These are phyloP conservation scores for Backusella tarrabulga DNA, from an alignment of 192 early-diverging fungal species.

Conservation along the genomic window DNA sequence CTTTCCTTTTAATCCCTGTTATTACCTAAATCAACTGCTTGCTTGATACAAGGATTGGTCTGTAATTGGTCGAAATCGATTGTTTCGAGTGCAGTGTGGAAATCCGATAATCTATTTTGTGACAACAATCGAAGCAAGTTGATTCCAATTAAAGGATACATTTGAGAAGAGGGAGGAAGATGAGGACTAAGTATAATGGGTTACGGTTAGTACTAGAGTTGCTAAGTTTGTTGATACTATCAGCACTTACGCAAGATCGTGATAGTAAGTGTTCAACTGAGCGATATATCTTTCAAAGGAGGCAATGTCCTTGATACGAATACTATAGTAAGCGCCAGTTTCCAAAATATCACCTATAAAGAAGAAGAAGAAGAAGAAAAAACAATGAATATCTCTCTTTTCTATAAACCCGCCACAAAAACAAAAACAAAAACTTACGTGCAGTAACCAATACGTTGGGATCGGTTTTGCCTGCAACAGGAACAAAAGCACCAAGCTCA, in stretches of 20 bases:
- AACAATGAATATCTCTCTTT: background rate
- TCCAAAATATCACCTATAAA: constrained; percentile 81
- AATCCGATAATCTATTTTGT: constrained; percentile 96
- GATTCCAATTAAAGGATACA: constrained; percentile 89
- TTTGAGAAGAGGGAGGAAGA: constrained; percentile 75
- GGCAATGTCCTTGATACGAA: constrained; percentile 83
- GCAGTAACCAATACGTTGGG: constrained; percentile 49
- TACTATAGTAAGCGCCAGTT: constrained; percentile 85
- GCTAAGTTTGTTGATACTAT: background rate
- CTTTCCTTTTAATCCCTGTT: background rate
- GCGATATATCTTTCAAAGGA: constrained; percentile 95
- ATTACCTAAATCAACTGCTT: constrained; percentile 78
- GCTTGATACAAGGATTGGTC: constrained; percentile 82
- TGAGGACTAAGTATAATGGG: constrained; percentile 15
- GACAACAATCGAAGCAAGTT: constrained; percentile 92
- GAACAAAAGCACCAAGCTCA: constrained; percentile 47
- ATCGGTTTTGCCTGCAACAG: constrained; percentile 38
- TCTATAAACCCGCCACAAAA: background rate
- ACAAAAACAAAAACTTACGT: constrained; percentile 38
- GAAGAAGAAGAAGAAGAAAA: background rate
- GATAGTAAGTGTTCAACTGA: constrained; percentile 89
- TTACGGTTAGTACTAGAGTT: background rate
- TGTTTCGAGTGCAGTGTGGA: constrained; percentile 94
- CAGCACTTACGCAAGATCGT: constrained; percentile 64
- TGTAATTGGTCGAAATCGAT: constrained; percentile 82